Conservation (phyloP, 352 stramenopile species). For the Phytophthora gonapodyides region DNA sequence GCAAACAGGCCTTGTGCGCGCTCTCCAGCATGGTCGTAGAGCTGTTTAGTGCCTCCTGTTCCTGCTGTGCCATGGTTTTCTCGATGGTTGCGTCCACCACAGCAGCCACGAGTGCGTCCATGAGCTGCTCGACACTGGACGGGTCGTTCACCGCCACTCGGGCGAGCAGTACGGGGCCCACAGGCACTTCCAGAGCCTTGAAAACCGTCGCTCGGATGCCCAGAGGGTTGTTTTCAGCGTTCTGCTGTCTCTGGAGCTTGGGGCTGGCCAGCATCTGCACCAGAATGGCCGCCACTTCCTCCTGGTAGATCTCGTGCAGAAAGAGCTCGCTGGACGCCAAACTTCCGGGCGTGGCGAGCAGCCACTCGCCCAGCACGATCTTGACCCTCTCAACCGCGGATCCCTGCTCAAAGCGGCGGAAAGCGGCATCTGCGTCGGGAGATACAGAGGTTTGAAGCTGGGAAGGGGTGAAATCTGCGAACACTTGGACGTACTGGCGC, state of each 20-base stretch:
- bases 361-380: constrained; percentile 48
- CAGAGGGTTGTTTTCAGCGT: constrained; percentile 21
- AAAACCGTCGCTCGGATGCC: constrained; percentile 14
- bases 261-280: constrained; percentile 44
- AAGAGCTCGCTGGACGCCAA: constrained; percentile 53
- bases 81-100: constrained; percentile 24
- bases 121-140: constrained; percentile 37
- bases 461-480: constrained; percentile 32
- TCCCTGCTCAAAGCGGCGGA: constrained; percentile 59
- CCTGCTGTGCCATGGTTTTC: constrained; percentile 36
- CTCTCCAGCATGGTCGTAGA: constrained; percentile 19
- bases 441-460: constrained; percentile 30
- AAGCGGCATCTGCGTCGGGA: constrained; percentile 26
- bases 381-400: constrained; percentile 31
- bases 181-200: constrained; percentile 38
- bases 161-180: constrained; percentile 48
- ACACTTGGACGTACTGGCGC: constrained; percentile 44
- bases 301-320: constrained; percentile 57
- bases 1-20: constrained; percentile 28
- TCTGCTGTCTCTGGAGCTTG: constrained; percentile 29
- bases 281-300: constrained; percentile 58
- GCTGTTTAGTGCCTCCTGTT: constrained; percentile 30
- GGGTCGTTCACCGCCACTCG: constrained; percentile 61
- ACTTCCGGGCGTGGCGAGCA: constrained; percentile 18
- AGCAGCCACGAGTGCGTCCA: constrained; percentile 42